phyloP scores from a whole-genome alignment of 2,329 filamentous ascomycete species.

The Elsinoe necatrix region DNA sequence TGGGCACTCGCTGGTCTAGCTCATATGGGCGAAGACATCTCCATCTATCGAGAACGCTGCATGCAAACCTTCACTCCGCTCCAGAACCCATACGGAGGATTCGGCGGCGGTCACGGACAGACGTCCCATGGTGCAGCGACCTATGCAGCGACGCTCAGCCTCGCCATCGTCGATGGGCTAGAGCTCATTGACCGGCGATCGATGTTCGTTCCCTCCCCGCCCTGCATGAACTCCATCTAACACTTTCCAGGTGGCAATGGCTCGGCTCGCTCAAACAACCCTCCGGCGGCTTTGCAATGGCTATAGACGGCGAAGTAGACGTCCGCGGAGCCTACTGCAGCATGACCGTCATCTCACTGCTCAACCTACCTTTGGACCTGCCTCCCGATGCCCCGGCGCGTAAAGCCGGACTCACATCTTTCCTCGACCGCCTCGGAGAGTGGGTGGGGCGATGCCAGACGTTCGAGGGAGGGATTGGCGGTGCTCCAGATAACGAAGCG shows the following conservation, averaged over 20 bases:
- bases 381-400: constrained; percentile 62
- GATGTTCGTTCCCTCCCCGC: constrained; percentile 44
- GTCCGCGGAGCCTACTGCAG: constrained; percentile 92
- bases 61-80: constrained; percentile 65
- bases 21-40: constrained; percentile 66
- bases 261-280: constrained; percentile 76
- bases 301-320: constrained; percentile 80
- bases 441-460: constrained; percentile 87
- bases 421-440: constrained; percentile 65
- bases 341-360: constrained; percentile 70
- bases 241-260: constrained; percentile 63
- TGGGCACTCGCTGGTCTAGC: constrained; percentile 74
- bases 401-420: constrained; percentile 52
- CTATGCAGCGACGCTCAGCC: constrained; percentile 72
- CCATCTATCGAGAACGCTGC: constrained; percentile 54
- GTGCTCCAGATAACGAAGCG: constrained; percentile 76
- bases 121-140: constrained; percentile 79
- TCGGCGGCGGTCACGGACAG: constrained; percentile 90
- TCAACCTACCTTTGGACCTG: constrained; percentile 74
- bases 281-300: constrained; percentile 84
- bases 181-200: constrained; percentile 69
- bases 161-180: constrained; percentile 69
- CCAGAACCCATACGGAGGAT: constrained; percentile 77
- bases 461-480: constrained; percentile 88
- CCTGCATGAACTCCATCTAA: constrained; percentile 21